Conservation (phyloP, 495 filamentous ascomycete species). For the Neurospora intermedia region DNA sequence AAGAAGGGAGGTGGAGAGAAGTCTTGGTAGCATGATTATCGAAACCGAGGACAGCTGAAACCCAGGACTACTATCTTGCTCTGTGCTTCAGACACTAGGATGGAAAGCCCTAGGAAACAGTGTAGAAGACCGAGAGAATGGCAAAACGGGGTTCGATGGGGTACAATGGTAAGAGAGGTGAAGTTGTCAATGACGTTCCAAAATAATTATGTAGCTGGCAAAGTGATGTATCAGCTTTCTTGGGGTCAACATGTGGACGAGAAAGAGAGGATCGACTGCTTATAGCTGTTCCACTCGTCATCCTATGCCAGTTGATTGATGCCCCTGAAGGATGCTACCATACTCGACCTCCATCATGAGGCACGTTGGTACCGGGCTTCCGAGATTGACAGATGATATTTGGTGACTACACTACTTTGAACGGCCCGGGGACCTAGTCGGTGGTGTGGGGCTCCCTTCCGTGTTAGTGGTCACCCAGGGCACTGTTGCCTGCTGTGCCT, state of each 20-base stretch:
- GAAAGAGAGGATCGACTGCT: background rate
- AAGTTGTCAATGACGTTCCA: background rate
- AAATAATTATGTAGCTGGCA: background rate
- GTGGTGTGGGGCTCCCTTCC: background rate
- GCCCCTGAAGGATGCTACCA: background rate
- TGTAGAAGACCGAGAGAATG: background rate
- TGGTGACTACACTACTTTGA: background rate
- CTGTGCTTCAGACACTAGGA: background rate
- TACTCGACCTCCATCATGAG: background rate
- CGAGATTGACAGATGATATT: background rate
- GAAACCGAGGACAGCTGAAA: background rate
- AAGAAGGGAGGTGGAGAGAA: background rate
- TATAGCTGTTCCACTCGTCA: background rate
- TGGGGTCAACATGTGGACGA: background rate
- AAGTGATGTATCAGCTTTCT: background rate
- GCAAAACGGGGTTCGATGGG: background rate
- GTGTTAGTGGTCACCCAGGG: background rate
- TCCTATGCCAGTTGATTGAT: background rate
- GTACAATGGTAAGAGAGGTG: background rate
- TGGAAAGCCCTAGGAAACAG: background rate
- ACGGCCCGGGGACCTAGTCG: background rate
- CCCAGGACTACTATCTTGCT: background rate
- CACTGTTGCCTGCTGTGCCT: background rate
- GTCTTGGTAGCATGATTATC: background rate
- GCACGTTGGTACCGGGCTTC: background rate